phyloP scores from a whole-genome alignment of 176 grass and related monocot genomes.

The Zoysia japonica region DNA sequence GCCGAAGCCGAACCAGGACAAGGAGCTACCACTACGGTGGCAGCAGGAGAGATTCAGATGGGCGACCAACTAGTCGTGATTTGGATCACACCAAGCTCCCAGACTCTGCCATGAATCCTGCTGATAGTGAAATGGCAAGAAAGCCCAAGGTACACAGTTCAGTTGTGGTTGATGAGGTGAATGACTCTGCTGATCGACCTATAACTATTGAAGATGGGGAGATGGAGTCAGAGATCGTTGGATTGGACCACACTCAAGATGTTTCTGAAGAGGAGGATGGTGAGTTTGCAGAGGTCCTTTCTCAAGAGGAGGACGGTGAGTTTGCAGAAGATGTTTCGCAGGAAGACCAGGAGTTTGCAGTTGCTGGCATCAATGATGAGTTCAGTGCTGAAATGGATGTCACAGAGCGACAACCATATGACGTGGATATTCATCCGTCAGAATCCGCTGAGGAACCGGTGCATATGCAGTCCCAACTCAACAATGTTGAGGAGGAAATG shows the following conservation, averaged over 20 bases:
- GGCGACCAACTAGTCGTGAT: slow-evolving; percentile 16
- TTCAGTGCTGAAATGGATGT: slow-evolving; percentile 31
- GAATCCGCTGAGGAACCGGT: slow-evolving; percentile 29
- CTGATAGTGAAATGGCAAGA: background rate
- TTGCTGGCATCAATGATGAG: slow-evolving; percentile 8
- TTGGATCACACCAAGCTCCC: slow-evolving; percentile 30
- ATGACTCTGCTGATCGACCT: background rate
- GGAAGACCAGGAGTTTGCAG: slow-evolving; percentile 25
- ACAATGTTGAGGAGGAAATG: background rate
- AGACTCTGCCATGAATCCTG: background rate
- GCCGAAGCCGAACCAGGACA: slow-evolving; percentile 39
- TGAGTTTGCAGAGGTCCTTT: slow-evolving; percentile 13
- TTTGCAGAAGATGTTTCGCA: slow-evolving; percentile 8
- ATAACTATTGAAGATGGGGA: slow-evolving; percentile 12
- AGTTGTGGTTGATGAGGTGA: slow-evolving; percentile 28
- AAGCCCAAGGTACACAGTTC: slow-evolving; percentile 21
- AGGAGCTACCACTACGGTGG: slow-evolving; percentile 6
- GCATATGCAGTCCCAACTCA: slow-evolving; percentile 30
- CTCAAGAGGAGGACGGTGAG: slow-evolving; percentile 28
- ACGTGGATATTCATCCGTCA: slow-evolving; percentile 34
- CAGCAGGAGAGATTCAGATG: slow-evolving; percentile 34
- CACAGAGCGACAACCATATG: slow-evolving; percentile 3
- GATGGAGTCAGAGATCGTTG: background rate
- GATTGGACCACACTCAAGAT: slow-evolving; percentile 10
- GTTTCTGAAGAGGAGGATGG: slow-evolving; percentile 27